Conservation (phyloP, 2,329 filamentous ascomycete genomes). For the Aureobasidium melanogenum region DNA sequence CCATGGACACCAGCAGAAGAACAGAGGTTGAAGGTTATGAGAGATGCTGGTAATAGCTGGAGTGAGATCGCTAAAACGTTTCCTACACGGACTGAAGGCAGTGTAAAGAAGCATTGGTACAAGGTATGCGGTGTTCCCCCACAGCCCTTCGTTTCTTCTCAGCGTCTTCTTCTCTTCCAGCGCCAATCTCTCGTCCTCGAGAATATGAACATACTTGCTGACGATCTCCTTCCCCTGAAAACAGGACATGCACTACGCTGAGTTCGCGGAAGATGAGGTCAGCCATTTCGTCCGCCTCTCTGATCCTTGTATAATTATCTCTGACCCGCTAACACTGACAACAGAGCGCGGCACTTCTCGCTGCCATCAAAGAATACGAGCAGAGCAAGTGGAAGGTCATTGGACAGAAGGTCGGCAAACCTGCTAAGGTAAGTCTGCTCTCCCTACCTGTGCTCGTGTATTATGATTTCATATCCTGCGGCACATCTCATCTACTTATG, state of each 20-base stretch:
- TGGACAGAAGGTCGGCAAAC: constrained; percentile 93
- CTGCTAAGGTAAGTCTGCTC: constrained; percentile 62
- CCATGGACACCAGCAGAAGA: constrained; percentile 96
- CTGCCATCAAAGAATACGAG: constrained; percentile 97
- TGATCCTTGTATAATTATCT: constrained; percentile 13
- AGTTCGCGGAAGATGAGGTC: constrained; percentile 96
- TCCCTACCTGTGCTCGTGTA: too few species aligned
- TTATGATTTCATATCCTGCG: too few species aligned
- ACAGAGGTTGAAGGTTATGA: constrained; percentile 83
- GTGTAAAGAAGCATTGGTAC: constrained; percentile 99
- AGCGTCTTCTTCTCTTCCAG: not conserved
- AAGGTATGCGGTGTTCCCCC: constrained; percentile 51
- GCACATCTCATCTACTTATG: not conserved
- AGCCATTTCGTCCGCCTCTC: constrained; percentile 35
- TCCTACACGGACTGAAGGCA: constrained; percentile 86
- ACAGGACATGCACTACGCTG: constrained; percentile 98
- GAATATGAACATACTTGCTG: constrained; percentile 19
- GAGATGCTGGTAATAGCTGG: constrained; percentile 89
- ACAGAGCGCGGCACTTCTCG: constrained; percentile 53
- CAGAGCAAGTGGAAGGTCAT: constrained; percentile 98
- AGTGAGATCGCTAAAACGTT: constrained; percentile 99
- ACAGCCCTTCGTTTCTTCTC: not conserved
- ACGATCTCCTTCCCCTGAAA: not conserved
- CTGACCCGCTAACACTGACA: constrained; percentile 8
- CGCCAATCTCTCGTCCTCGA: not conserved